Evolutionary conservation across 163 green algal species (phyloP).

Genomic region (Smithsoniella earleae): DNA sequence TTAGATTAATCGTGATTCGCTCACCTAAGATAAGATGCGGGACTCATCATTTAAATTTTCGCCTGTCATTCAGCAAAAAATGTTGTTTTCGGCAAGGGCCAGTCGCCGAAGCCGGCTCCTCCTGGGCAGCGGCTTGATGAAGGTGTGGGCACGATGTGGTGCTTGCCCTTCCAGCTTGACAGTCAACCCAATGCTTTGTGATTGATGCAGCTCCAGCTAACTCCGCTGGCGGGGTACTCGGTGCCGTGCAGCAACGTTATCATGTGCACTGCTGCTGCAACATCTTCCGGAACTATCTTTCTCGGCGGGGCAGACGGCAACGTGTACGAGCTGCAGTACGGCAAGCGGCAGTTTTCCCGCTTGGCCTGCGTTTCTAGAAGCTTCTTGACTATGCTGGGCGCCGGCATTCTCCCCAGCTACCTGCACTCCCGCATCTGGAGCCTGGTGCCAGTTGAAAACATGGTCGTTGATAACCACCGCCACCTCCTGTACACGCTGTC

Average conservation of each 20-base stretch:
- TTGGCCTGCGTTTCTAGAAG: not conserved
- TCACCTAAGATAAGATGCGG: too few relatives aligned
- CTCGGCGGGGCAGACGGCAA: conserved; percentile 80
- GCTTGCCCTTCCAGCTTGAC: too few relatives aligned
- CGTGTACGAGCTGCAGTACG: conserved; percentile 89
- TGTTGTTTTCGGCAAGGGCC: too few relatives aligned
- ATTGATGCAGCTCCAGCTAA: conserved; percentile 51
- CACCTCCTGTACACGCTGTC: conserved; percentile 73
- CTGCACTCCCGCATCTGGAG: conserved; percentile 31
- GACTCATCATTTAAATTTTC: too few relatives aligned
- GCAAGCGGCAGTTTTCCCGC: conserved; percentile 13
- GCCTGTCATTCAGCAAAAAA: too few relatives aligned
- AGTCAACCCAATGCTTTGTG: too few relatives aligned
- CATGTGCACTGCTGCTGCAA: conserved; percentile 59
- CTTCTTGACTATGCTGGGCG: conserved; percentile 40
- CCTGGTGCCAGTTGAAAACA: conserved; percentile 50
- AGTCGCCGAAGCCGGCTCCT: too few relatives aligned
- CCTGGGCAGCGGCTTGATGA: too few relatives aligned
- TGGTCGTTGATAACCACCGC: conserved; percentile 72
- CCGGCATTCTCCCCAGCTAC: conserved; percentile 42
- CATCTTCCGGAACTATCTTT: conserved; percentile 70
- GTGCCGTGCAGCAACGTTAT: conserved; percentile 70
- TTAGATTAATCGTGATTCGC: too few relatives aligned
- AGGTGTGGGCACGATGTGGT: too few relatives aligned
- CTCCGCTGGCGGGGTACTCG: conserved; percentile 68